A percentile compares a stretch with the other conserved stretches of the same genome.
These are phyloP conservation scores for Cryptococcus sp. DNA, from an alignment of 1,284 basidiomycete species.

Conservation along the genomic window DNA sequence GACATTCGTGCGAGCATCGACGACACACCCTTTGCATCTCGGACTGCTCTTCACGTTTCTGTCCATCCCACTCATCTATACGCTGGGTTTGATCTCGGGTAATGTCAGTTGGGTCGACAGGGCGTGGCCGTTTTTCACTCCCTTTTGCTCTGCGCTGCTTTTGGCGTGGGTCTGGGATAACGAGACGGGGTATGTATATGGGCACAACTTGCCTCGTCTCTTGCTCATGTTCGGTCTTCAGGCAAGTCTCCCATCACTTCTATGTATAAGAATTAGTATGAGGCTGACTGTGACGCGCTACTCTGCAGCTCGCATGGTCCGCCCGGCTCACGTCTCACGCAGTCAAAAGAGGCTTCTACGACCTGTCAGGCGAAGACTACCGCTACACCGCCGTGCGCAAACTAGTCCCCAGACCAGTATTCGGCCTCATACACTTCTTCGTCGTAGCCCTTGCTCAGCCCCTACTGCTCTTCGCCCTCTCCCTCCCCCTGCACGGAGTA, in stretches of 20 bases:
- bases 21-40: constrained; percentile 37
- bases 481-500: constrained; percentile 53
- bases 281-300: too few species aligned
- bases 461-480: constrained; percentile 70
- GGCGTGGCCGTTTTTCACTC: constrained; percentile 73
- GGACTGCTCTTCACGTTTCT: constrained; percentile 30
- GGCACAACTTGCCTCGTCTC: constrained; percentile 62
- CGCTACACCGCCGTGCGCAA: constrained; percentile 78
- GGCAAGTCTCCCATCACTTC: constrained; percentile 50
- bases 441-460: constrained; percentile 63
- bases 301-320: constrained; percentile 62
- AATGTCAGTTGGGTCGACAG: constrained; percentile 77
- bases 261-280: too few species aligned
- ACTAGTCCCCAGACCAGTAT: constrained; percentile 67
- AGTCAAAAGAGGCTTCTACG: constrained; percentile 79
- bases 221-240: constrained; percentile 69
- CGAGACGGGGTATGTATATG: constrained; percentile 59
- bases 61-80: constrained; percentile 37
- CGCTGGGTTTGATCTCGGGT: constrained; percentile 59
- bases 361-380: constrained; percentile 71
- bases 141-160: constrained; percentile 74
- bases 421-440: constrained; percentile 75
- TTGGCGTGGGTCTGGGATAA: constrained; percentile 61
- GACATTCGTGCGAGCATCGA: constrained; percentile 26
- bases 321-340: constrained; percentile 78